These are phyloP conservation scores for Polyplosphaeria fusca DNA, from an alignment of 495 filamentous ascomycete species.

Conservation along the genomic window DNA sequence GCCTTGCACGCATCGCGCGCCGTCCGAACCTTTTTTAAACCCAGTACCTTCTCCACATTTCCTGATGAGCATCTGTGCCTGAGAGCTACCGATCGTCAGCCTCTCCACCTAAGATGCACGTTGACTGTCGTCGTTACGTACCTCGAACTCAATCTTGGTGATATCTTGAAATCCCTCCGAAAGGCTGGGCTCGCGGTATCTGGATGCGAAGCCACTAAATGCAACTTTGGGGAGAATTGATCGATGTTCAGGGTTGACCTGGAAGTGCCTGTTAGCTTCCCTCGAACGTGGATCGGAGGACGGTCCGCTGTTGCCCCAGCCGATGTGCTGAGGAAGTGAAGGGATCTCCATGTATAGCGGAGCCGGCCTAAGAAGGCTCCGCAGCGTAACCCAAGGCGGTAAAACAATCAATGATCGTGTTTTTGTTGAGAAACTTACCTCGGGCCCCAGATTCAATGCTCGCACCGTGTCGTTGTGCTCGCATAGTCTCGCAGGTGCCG, in stretches of 20 bases:
- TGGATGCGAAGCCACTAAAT: slow-evolving; percentile 66
- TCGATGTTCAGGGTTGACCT: slow-evolving; percentile 81
- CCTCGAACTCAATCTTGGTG: slow-evolving; percentile 62
- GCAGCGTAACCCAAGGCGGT: slow-evolving; percentile 3
- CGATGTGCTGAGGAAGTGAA: too few relatives aligned
- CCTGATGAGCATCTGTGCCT: slow-evolving; percentile 53
- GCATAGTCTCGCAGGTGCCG: slow-evolving; percentile 66
- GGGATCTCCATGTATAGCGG: too few relatives aligned
- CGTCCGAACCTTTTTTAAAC: slow-evolving; percentile 43
- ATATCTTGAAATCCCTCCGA: slow-evolving; percentile 85
- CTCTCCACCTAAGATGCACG: not conserved
- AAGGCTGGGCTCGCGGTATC: slow-evolving; percentile 67
- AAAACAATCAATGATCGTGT: slow-evolving; percentile 10
- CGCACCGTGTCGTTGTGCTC: slow-evolving; percentile 88
- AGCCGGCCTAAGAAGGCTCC: too few relatives aligned
- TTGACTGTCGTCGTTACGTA: slow-evolving; percentile 31
- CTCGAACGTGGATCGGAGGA: too few relatives aligned
- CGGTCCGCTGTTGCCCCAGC: not conserved
- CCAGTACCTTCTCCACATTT: slow-evolving; percentile 73
- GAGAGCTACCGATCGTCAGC: slow-evolving; percentile 46
- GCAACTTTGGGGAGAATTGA: slow-evolving; percentile 71
- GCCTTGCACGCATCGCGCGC: not conserved
- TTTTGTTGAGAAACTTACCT: slow-evolving; percentile 37
- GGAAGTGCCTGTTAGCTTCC: slow-evolving; percentile 14
- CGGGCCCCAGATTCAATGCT: slow-evolving; percentile 59